These are phyloP conservation scores for Notholithocarpus densiflorus DNA, from an alignment of 306 rosid genomes.

Conservation along the genomic window DNA sequence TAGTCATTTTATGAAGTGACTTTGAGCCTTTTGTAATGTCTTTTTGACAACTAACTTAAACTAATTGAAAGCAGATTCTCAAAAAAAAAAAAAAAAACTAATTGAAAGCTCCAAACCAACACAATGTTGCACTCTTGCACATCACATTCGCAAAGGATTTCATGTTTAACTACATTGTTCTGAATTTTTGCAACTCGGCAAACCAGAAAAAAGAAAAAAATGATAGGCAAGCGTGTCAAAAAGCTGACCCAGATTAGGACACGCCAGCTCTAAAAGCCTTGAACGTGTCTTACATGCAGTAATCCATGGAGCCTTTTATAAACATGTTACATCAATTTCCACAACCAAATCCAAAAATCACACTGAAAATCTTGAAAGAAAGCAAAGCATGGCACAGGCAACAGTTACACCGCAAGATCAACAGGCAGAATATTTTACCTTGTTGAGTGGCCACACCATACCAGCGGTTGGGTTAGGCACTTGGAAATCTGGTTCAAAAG, in stretches of 20 bases:
- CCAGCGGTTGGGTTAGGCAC: constrained; percentile 56
- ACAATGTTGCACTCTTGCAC: no score
- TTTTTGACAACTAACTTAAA: no score
- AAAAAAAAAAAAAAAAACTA: no score
- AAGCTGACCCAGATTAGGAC: constrained; percentile 2
- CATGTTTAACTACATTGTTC: no score
- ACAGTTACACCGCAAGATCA: constrained; percentile 24
- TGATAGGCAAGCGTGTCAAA: constrained; percentile 18
- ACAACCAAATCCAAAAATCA: background rate
- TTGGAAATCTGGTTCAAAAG: constrained; percentile 52
- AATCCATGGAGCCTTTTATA: background rate
- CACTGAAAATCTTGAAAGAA: background rate
- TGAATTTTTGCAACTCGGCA: no score
- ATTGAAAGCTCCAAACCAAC: no score
- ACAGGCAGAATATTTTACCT: constrained; percentile 31
- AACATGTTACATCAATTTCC: constrained; percentile 1
- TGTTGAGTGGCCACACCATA: constrained; percentile 44
- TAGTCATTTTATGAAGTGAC: no score
- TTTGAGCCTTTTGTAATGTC: no score
- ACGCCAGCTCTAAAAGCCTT: constrained; percentile 1
- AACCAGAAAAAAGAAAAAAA: background rate
- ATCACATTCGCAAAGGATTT: no score
- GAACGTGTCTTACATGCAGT: constrained; percentile 48
- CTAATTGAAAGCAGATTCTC: no score
- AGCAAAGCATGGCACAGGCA: constrained; percentile 34